Base-by-base conservation (phyloP, 2,329 filamentous ascomycete genomes). In the Geoglossum cookeanum region DNA sequence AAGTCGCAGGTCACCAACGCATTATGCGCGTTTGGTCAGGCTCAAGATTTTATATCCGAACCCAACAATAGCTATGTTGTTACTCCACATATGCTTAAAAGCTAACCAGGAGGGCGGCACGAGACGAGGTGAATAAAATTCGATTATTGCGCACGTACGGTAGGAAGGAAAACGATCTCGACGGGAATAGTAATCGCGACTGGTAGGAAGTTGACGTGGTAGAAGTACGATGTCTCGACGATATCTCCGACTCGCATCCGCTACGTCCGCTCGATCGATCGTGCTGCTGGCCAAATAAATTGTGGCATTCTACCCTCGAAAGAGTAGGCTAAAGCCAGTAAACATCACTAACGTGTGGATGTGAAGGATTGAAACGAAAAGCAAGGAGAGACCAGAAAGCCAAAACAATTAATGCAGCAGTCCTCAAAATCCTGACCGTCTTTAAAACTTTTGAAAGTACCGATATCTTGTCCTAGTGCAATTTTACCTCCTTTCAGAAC, bases 271-370 rank as follows among this genome's bases (percentile, higher is more conserved):
- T 55, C 54, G 54, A 55, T 45, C 39, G 54, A 55, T 55, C 54
- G 54, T 55, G 54, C 54, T 55, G 54, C 54, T 55, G 54, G 44
- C 39, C 37, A 55, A 22, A 55, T 55, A 55, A 55, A 55, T 55
- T 45, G 29, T 30, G 54, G 44, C 54, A 39, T 30, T 29, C 37
- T 39, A 45, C 29, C 49, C 49, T 53, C 49, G 49, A 53, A 53
- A 53, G 49, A 45, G 39, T 13, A 39, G 39, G 30, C 33, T 39
- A 32, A 22, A 55, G 54, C 54, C 29, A 44, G 39, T 44, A 33
- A 45, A 55, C 27, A 55, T 29, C 44, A 48, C 54, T 30, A 48
- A 53, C 11, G 15, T 17, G 48, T 11, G 30, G 30, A 35, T 30
- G 22, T 45, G 33, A 48, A 55, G 54, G 35, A 45, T 35, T 32